Percentiles rank a stretch among this genome's conserved stretches.
Conservation (phyloP, 768 basidiomycete genomes). For the Russula sp. region DNA sequence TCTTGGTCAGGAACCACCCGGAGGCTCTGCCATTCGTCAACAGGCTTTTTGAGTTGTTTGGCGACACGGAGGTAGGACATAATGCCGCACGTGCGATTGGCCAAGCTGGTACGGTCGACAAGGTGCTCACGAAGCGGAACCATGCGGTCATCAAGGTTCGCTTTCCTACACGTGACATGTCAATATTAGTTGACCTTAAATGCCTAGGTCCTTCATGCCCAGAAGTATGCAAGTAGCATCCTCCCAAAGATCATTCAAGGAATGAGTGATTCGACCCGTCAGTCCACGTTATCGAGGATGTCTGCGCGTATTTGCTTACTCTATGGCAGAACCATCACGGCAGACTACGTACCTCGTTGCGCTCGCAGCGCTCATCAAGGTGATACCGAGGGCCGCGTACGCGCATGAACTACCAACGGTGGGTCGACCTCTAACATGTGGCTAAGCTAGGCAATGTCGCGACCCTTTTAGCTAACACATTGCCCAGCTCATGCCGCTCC, state of each 20-base stretch:
- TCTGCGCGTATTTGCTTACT: not conserved
- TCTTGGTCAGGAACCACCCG: constrained; percentile 72
- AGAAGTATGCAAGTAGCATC: constrained; percentile 68
- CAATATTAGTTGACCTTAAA: constrained; percentile 1
- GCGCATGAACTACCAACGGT: constrained; percentile 63
- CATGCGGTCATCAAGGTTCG: constrained; percentile 72
- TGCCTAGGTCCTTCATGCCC: constrained; percentile 64
- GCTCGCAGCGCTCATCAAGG: constrained; percentile 73
- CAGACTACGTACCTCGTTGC: constrained; percentile 79
- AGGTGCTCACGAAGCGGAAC: constrained; percentile 71
- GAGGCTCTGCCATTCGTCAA: constrained; percentile 55
- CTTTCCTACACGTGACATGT: not conserved
- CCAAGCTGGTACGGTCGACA: constrained; percentile 56
- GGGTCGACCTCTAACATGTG: constrained; percentile 28
- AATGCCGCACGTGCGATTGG: constrained; percentile 78
- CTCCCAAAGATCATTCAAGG: constrained; percentile 74
- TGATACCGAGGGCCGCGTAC: constrained; percentile 75
- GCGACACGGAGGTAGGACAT: constrained; percentile 60
- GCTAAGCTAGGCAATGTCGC: not conserved
- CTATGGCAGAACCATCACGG: constrained; percentile 44
- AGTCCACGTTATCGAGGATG: constrained; percentile 29
- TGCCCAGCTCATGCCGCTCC: constrained; percentile 79
- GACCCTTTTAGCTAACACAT: not conserved
- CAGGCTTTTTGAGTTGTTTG: constrained; percentile 65
- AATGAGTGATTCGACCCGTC: constrained; percentile 55